phyloP scores from a whole-genome alignment of 2,329 filamentous ascomycete species.

The Trichoderma polysporum region DNA sequence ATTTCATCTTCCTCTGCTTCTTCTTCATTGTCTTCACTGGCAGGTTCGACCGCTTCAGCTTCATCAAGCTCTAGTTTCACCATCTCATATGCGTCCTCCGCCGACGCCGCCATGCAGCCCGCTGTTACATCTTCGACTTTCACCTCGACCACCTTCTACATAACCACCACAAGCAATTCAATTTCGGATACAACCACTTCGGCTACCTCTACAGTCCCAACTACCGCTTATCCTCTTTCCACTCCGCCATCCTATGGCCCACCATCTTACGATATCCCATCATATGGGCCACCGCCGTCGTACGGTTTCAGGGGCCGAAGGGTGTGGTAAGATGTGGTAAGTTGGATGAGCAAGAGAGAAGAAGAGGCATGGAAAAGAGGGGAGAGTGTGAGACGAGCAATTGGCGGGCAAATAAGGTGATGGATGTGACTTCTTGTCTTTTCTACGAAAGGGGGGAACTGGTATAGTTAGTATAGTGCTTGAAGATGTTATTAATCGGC shows the following conservation, averaged over 20 bases:
- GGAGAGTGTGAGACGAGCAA: background rate
- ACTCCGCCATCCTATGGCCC: conserved; percentile 24
- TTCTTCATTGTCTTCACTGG: background rate
- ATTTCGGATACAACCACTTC: background rate
- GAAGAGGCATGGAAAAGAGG: background rate
- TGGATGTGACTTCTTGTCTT: background rate
- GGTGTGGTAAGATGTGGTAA: background rate
- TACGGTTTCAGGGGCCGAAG: conserved; percentile 26
- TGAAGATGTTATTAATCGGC: background rate
- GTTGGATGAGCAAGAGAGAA: too few species aligned
- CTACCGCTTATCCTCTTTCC: background rate
- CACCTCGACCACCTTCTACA: conserved; percentile 26
- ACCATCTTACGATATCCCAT: conserved; percentile 29
- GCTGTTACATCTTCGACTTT: background rate
- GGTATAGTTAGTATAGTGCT: background rate
- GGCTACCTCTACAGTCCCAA: background rate
- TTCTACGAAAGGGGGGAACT: background rate
- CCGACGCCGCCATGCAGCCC: conserved; percentile 21
- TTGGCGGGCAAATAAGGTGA: background rate
- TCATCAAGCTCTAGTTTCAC: conserved; percentile 11
- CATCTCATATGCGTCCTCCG: conserved; percentile 19
- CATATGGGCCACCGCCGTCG: conserved; percentile 22
- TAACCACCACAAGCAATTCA: conserved; percentile 23
- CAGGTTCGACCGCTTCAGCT: background rate
- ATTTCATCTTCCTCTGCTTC: background rate